Conservation (phyloP, 176 grass and related monocot genomes). For the Carex pumila region DNA sequence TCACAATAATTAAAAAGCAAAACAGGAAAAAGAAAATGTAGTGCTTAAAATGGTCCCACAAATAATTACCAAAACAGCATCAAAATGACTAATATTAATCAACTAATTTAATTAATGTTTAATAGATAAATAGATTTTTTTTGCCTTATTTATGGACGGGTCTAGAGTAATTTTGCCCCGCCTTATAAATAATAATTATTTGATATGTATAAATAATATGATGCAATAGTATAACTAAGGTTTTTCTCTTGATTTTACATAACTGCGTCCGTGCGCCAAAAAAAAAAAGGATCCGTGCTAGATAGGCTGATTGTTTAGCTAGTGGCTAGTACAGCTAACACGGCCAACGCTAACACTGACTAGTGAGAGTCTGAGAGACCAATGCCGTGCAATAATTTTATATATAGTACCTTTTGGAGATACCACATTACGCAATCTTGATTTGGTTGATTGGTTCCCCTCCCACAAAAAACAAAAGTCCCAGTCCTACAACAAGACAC, state of each 20-base stretch:
- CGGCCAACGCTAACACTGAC: not conserved
- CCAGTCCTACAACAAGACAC: conserved; percentile 3
- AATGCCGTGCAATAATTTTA: conserved; percentile 1
- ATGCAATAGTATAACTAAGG: not conserved
- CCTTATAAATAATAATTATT: not conserved
- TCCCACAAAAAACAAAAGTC: not conserved
- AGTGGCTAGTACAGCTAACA: not conserved
- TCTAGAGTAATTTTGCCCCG: not conserved
- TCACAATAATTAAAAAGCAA: not conserved
- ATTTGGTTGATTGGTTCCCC: not conserved
- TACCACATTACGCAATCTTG: not conserved
- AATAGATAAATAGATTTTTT: not conserved
- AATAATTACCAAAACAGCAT: not conserved
- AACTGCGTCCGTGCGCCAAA: not conserved
- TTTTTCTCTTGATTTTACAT: too few relatives aligned
- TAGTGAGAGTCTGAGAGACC: not conserved
- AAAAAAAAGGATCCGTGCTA: not conserved
- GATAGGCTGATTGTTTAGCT: not conserved
- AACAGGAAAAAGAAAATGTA: not conserved
- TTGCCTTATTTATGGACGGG: not conserved
- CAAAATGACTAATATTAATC: not conserved
- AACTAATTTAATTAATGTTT: not conserved
- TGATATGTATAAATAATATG: not conserved
- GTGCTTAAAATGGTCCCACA: not conserved
- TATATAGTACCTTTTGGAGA: not conserved